These are phyloP conservation scores for Populus tomentosa DNA, from an alignment of 441 rosid genomes.

Conservation along the genomic window DNA sequence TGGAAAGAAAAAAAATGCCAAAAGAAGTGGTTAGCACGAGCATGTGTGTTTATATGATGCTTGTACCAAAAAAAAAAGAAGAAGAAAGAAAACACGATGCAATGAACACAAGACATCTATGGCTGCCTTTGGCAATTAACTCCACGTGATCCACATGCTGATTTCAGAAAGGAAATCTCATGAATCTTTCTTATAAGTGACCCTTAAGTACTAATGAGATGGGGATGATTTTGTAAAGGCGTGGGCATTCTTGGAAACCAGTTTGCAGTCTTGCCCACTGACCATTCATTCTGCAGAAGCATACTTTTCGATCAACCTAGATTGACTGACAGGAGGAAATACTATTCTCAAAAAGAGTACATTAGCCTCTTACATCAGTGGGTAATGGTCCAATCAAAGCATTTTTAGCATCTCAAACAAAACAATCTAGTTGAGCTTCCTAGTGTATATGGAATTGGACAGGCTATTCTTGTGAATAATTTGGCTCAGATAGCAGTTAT, in stretches of 20 bases:
- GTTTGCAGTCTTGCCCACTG: neutral
- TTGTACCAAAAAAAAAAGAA: neutral
- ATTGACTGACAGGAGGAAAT: neutral
- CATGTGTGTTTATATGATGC: neutral
- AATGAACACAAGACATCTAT: neutral
- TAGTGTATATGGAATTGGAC: neutral
- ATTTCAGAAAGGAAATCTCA: neutral
- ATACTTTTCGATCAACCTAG: neutral
- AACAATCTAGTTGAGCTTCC: neutral
- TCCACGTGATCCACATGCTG: neutral
- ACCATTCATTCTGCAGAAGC: neutral
- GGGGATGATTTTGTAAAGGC: neutral
- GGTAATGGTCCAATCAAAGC: neutral
- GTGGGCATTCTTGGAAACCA: neutral
- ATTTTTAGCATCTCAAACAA: neutral
- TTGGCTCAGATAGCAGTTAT: neutral
- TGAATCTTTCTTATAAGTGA: neutral
- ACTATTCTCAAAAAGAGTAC: neutral
- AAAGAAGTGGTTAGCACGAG: conserved; percentile 11
- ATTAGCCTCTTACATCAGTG: too few relatives aligned
- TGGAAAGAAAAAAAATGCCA: conserved; percentile 31
- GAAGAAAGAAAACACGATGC: neutral
- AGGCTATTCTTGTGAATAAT: neutral
- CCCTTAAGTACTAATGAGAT: neutral
- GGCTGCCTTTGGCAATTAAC: neutral